Evolutionary conservation across 108 stramenopile species (phyloP), one percentile per base, ranked within the genome.

Genomic region (Cylindrotheca closterium): DNA sequence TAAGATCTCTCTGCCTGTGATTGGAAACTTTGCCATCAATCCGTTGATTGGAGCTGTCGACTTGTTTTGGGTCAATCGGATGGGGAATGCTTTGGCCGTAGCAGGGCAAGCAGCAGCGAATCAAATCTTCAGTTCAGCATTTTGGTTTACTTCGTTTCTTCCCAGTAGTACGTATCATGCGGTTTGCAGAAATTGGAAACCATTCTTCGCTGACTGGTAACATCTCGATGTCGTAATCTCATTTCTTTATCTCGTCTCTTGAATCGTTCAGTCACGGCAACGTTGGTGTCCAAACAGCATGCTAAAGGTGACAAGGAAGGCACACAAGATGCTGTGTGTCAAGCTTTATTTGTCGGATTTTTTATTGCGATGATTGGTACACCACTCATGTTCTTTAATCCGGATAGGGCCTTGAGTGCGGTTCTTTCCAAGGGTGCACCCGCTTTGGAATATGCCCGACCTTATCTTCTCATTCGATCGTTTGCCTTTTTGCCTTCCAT

Each of bases 81-180:
- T 96, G 95, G 85, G 89, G n/a, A 88, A 92, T 75, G 87, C 92
- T 4, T 54, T 93, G 68, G 92, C 95, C 4, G 83, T 96, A 28
- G 95, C 95, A 1, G 95, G 91, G 8, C 92, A 93, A 57, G 86
- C 87, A 1, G 95, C 95, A 17, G 91, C 92, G 18, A 96, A 96
- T 64, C 95, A 96, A 68, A 88, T 93, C 2, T 96, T 96, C 55
- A 73, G 56, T 29, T 75, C 79, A 1, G 84, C 84, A 18, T 96
- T 93, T 79, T 96, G 88, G 88, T 63, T 93, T 10, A 72, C 80
- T 54, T 82, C 84, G 28, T 88, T 96, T 65, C 60, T 96, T 50
- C 95, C 95, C n/a, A 79, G 80, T 58, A 75, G 76, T 77, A 64
- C 42, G 80, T 28, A 7, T 42, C 59, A n/a, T 60, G 45, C 10